Percentiles rank a stretch among this genome's conserved stretches.
Evolutionary conservation across 345 rosid species (phyloP).

Genomic region (Euphorbia peplus): DNA sequence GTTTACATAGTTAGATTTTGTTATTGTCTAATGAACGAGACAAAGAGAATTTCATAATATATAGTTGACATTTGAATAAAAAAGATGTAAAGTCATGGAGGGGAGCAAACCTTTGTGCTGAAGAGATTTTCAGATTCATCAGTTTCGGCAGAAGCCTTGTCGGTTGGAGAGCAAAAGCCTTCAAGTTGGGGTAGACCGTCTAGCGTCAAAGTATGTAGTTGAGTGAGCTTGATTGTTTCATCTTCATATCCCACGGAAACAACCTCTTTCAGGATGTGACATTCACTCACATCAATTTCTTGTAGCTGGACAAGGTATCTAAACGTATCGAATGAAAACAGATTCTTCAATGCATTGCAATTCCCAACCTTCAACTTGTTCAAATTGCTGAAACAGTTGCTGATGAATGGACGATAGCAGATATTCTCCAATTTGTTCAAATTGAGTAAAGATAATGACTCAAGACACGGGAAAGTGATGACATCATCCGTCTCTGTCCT

Average conservation of each 20-base stretch:
- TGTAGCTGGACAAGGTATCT: slow-evolving; percentile 8
- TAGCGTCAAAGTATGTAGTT: background rate
- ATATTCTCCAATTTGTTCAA: slow-evolving; percentile 20
- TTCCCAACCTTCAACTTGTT: slow-evolving; percentile 1
- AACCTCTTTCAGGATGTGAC: slow-evolving; percentile 12
- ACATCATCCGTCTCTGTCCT: background rate
- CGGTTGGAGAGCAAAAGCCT: background rate
- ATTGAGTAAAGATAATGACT: slow-evolving; percentile 6
- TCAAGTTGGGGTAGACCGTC: background rate
- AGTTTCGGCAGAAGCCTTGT: background rate
- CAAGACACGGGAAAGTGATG: slow-evolving; percentile 5
- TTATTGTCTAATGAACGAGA: background rate
- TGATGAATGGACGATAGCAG: background rate
- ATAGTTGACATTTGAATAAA: background rate
- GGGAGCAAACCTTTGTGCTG: background rate
- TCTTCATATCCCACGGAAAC: background rate
- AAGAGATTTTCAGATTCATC: background rate
- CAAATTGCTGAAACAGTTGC: slow-evolving; percentile 11
- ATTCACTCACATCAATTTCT: slow-evolving; percentile 10
- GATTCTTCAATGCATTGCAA: slow-evolving; percentile 19
- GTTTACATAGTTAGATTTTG: background rate
- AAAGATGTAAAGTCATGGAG: background rate
- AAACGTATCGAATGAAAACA: slow-evolving; percentile 14
- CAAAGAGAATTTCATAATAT: background rate
- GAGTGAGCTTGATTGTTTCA: background rate